phyloP scores from a whole-genome alignment of 1,284 basidiomycete species.

The Pyrrhoderma noxium region DNA sequence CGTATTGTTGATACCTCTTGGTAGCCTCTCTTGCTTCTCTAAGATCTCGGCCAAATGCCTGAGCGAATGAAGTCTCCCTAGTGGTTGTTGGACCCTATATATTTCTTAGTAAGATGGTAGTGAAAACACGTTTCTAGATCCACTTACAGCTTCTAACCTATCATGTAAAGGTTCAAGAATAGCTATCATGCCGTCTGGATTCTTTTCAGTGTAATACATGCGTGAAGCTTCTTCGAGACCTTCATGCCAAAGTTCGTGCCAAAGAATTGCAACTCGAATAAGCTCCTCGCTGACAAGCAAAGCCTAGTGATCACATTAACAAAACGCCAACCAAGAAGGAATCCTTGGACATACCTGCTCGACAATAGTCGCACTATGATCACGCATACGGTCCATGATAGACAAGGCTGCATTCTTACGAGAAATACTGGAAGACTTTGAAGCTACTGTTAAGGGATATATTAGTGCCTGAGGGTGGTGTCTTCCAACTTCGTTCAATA shows the following conservation, averaged over 20 bases:
- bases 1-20: slow-evolving; percentile 78
- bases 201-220: slow-evolving; percentile 96
- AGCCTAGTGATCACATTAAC: slow-evolving; percentile 50
- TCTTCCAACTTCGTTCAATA: slow-evolving; percentile 90
- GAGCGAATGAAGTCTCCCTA: slow-evolving; percentile 92
- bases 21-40: slow-evolving; percentile 93
- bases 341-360: slow-evolving; percentile 76
- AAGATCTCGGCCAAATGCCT: slow-evolving; percentile 92
- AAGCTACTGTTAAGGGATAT: slow-evolving; percentile 96
- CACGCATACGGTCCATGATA: slow-evolving; percentile 93
- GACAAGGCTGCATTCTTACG: slow-evolving; percentile 79
- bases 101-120: background rate
- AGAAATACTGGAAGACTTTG: slow-evolving; percentile 85
- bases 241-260: slow-evolving; percentile 99
- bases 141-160: slow-evolving; percentile 77
- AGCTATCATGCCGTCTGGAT: slow-evolving; percentile 98
- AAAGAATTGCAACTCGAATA: slow-evolving; percentile 95
- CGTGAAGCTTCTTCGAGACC: slow-evolving; percentile 97
- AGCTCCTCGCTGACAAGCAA: slow-evolving; percentile 90
- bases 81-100: slow-evolving; percentile 85
- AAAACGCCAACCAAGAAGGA: no score
- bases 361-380: slow-evolving; percentile 86
- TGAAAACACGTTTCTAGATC: background rate
- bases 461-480: slow-evolving; percentile 97
- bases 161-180: slow-evolving; percentile 93